Conservation (phyloP, 257 asterid species). For the Solanum acaule region DNA sequence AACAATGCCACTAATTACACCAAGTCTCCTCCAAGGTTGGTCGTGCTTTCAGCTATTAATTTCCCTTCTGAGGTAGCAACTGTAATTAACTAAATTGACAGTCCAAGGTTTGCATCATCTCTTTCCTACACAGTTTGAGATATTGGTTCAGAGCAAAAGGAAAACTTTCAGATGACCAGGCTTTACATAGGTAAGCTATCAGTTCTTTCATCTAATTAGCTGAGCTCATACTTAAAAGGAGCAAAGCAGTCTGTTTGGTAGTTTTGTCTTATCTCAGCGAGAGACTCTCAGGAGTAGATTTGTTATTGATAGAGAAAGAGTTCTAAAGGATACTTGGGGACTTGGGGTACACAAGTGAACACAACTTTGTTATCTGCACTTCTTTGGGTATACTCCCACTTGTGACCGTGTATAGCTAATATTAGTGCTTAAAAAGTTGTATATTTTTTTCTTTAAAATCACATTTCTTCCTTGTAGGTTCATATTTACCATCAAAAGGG, state of each 20-base stretch:
- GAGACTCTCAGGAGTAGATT: neutral
- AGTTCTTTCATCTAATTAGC: neutral
- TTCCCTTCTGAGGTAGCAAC: conserved; percentile 8
- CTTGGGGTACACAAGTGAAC: neutral
- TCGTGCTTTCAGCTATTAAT: neutral
- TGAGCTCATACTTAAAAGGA: neutral
- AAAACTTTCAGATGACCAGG: conserved; percentile 87
- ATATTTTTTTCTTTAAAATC: neutral
- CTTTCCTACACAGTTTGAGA: conserved; percentile 47
- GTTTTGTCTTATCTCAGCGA: neutral
- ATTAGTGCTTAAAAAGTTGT: neutral
- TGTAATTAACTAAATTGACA: neutral
- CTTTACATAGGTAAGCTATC: conserved; percentile 66
- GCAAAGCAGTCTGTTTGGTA: neutral
- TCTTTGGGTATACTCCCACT: neutral
- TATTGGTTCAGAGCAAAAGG: conserved; percentile 98
- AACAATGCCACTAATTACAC: conserved; percentile 55
- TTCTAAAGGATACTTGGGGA: neutral
- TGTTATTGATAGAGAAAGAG: neutral
- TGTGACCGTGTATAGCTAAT: neutral
- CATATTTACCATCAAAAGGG: neutral
- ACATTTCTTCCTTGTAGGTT: neutral
- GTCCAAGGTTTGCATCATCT: neutral
- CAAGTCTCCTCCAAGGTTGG: conserved; percentile 85
- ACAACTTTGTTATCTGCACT: neutral